Evolutionary conservation across 192 early-diverging fungal species (phyloP).

Genomic region (Entomortierella lignicola): DNA sequence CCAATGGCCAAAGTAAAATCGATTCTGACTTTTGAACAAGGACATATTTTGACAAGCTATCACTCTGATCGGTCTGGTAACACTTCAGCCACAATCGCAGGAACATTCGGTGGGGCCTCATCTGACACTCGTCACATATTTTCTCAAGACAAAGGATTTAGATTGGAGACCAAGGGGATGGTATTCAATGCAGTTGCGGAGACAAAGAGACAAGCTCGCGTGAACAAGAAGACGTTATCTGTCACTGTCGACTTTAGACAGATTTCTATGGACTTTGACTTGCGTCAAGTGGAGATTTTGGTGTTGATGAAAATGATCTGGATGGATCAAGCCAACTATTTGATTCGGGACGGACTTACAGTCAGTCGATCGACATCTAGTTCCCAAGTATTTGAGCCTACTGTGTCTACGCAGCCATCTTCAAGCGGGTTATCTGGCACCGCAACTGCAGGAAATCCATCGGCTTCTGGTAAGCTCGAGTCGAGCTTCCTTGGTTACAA

Average conservation of each 20-base stretch:
- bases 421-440: background rate
- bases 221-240: conserved; percentile 64
- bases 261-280: conserved; percentile 67
- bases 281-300: conserved; percentile 80
- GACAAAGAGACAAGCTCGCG: conserved; percentile 56
- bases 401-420: background rate
- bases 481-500: conserved; percentile 59
- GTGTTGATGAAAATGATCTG: conserved; percentile 76
- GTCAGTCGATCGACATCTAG: conserved; percentile 38
- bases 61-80: conserved; percentile 50
- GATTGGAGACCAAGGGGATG: conserved; percentile 69
- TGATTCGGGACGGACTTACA: conserved; percentile 40
- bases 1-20: conserved; percentile 80
- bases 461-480: conserved; percentile 33
- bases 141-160: conserved; percentile 74
- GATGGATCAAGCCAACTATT: conserved; percentile 65
- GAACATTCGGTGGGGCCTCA: conserved; percentile 66
- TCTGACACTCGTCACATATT: conserved; percentile 76
- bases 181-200: conserved; percentile 70
- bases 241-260: conserved; percentile 68
- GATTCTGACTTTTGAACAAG: conserved; percentile 74
- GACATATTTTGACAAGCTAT: conserved; percentile 69
- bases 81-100: conserved; percentile 65
- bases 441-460: background rate
- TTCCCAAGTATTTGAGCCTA: conserved; percentile 34